Evolutionary conservation across 495 filamentous ascomycete species (phyloP), one percentile per base, ranked within the genome.

Genomic region (Massariosphaeria phaeospora): DNA sequence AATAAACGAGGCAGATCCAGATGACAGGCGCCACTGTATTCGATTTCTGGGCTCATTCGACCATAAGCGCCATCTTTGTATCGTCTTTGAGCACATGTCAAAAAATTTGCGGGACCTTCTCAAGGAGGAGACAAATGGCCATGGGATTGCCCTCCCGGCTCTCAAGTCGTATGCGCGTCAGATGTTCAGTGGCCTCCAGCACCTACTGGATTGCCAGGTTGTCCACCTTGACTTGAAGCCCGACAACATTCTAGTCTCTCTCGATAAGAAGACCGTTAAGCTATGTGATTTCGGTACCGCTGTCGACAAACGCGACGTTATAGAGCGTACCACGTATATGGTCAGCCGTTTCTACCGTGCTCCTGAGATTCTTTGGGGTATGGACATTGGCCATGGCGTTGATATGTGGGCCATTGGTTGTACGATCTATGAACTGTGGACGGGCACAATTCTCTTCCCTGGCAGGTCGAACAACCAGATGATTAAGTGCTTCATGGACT

Each of bases 381-480:
- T 96, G 71, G 84, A 84, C 20, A 95, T 91, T 68, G 89, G 95
- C 69, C 94, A 88, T 66, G 88, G 86, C 26, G 89, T 97, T 65
- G 93, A 98, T 68, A 84, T 96, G 70, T 98, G 93, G 93, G 91
- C 91, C 11, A 87, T 96, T 60, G 93, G 93, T 13, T 97, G 94
- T 71, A 98, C 93, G 20, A 74, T 98, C 23, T 98, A 91, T 70
- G 93, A 98, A 70, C 76, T 98, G 25, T 96, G 91, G 75, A 96
- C 94, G 0, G 91, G 94, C 53, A 95, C 96, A 70, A 96, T 98
- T 54, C 76, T 98, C 35, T 98, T 98, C 72, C 88, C 85, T 1
- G 93, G 94, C 39, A 83, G 86, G 49, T 90, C 87, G 73, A 98
- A 98, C 75, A 97, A 98, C 66, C 89, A 95, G 68, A 97, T 97